A percentile compares a stretch with the other conserved stretches of the same genome.
Conservation (phyloP, 2,329 filamentous ascomycete genomes). For the Aspergillus eucalypticola region DNA sequence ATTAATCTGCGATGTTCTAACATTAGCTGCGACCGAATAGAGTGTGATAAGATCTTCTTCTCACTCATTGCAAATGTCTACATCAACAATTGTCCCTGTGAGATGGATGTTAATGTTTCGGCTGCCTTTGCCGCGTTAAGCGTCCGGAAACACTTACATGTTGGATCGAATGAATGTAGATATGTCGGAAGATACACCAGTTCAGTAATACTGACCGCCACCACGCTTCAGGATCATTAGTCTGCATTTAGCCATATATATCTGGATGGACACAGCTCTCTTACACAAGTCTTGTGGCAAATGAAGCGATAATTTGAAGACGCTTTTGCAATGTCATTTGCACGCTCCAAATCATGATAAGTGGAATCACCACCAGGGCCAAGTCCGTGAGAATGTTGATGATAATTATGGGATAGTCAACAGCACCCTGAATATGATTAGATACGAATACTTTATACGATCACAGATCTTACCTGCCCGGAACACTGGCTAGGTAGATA, state of each 20-base stretch:
- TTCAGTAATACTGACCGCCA: background rate
- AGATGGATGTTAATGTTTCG: background rate
- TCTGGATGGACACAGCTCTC: background rate
- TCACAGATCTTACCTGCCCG: background rate
- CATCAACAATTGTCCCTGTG: conserved; percentile 15
- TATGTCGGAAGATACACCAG: conserved; percentile 10
- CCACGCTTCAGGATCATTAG: conserved; percentile 2
- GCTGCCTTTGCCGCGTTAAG: background rate
- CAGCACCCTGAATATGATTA: conserved; percentile 14
- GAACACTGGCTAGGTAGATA: background rate
- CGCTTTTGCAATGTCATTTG: conserved; percentile 13
- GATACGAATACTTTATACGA: background rate
- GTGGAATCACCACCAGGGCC: conserved; percentile 7
- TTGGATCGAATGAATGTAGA: conserved; percentile 13
- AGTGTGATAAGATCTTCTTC: background rate
- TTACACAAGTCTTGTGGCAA: conserved; percentile 5
- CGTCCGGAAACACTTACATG: conserved; percentile 9
- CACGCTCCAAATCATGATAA: conserved; percentile 16
- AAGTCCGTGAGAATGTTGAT: conserved; percentile 12
- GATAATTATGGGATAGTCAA: conserved; percentile 13
- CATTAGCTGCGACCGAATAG: background rate
- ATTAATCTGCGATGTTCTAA: conserved; percentile 7
- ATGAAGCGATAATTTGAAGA: conserved; percentile 2
- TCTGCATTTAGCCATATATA: background rate
- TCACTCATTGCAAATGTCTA: conserved; percentile 17